Percentiles rank a stretch among this genome's conserved stretches.
These are phyloP conservation scores for Saccharomycopsis babjevae DNA, from an alignment of 805 yeast genomes.

Conservation along the genomic window DNA sequence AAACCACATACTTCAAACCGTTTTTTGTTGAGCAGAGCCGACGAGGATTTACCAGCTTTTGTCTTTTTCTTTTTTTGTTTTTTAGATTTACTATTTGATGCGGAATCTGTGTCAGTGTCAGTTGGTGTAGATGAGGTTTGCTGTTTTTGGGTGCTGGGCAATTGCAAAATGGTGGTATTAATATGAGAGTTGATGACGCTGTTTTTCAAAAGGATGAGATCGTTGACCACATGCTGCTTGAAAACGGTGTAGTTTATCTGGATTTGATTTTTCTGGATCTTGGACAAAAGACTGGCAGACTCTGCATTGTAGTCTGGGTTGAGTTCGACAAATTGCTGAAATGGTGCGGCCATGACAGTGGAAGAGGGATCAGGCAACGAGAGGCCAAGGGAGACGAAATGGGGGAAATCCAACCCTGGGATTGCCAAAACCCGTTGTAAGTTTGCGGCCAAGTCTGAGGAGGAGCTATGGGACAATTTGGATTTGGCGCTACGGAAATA, in stretches of 20 bases:
- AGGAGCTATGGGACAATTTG: constrained; percentile 13
- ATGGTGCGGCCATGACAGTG: not conserved
- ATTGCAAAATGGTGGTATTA: not conserved
- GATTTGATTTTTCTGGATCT: not conserved
- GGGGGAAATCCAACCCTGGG: not conserved
- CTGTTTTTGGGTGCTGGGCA: not conserved
- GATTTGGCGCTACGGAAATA: constrained; percentile 23
- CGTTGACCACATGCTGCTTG: not conserved
- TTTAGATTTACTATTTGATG: not conserved
- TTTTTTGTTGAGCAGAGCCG: not conserved
- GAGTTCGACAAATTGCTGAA: constrained; percentile 4
- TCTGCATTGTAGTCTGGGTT: constrained; percentile 8
- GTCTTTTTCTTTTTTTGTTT: not conserved
- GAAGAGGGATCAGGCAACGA: not conserved
- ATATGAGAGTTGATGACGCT: not conserved
- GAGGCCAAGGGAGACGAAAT: not conserved
- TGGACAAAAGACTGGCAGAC: constrained; percentile 3
- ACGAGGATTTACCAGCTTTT: constrained; percentile 15
- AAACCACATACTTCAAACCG: not conserved
- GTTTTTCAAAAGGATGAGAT: not conserved
- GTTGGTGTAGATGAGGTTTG: not conserved
- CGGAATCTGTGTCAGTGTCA: not conserved
- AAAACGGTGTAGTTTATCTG: not conserved
- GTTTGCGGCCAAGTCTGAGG: not conserved
- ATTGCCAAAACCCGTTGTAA: not conserved